phyloP scores from a whole-genome alignment of 805 yeast genomes.

The Metschnikowia koreensis region DNA sequence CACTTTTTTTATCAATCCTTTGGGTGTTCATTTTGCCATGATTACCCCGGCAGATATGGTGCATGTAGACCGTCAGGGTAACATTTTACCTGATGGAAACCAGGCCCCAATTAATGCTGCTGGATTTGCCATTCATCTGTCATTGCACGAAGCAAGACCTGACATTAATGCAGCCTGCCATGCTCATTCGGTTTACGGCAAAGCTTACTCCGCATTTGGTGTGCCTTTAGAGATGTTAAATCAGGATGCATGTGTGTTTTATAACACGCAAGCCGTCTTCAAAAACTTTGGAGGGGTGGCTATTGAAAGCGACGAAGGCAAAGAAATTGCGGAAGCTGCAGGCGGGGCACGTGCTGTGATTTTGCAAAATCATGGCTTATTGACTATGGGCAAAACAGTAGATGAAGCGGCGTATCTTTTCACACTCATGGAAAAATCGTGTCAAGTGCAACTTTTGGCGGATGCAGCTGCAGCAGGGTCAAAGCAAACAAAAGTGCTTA shows the following conservation, averaged over 20 bases:
- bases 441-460: constrained; percentile 12
- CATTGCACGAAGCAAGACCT: constrained; percentile 10
- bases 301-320: constrained; percentile 11
- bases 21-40: constrained; percentile 13
- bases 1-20: constrained; percentile 14
- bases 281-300: constrained; percentile 14
- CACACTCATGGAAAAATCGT: constrained; percentile 12
- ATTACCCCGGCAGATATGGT: constrained; percentile 11
- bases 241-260: constrained; percentile 12
- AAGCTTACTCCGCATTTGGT: constrained; percentile 10
- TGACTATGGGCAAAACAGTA: constrained; percentile 15
- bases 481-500: neutral
- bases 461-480: neutral
- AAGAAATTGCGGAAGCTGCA: constrained; percentile 9
- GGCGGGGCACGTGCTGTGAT: constrained; percentile 8
- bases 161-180: constrained; percentile 15
- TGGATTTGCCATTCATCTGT: constrained; percentile 13
- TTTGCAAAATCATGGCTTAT: constrained; percentile 14
- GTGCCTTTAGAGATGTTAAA: constrained; percentile 12
- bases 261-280: constrained; percentile 10
- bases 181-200: constrained; percentile 12
- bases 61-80: constrained; percentile 8
- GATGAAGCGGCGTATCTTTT: constrained; percentile 15
- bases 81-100: constrained; percentile 10
- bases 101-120: constrained; percentile 14